Conservation (phyloP, 768 basidiomycete genomes). For the Podaxis carcinomalis region DNA sequence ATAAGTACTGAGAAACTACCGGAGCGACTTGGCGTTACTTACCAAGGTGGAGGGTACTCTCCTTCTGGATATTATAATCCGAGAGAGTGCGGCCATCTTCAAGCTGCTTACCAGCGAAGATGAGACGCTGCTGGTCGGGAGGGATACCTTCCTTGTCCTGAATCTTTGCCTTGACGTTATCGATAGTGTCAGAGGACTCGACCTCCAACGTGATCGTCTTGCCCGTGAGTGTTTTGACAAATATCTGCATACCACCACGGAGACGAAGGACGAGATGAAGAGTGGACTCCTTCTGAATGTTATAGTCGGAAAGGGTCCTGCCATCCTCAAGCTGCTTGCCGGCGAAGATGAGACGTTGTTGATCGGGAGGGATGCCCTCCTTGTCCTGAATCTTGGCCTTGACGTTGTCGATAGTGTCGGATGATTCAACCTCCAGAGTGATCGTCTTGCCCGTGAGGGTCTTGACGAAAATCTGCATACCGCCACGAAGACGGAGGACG, state of each 20-base stretch:
- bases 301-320: slow-evolving; percentile 81
- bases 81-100: slow-evolving; percentile 77
- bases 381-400: slow-evolving; percentile 81
- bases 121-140: slow-evolving; percentile 75
- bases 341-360: slow-evolving; percentile 89
- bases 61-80: slow-evolving; percentile 76
- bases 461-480: slow-evolving; percentile 92
- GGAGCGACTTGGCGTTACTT: slow-evolving; percentile 10
- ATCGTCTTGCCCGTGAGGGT: slow-evolving; percentile 90
- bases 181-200: slow-evolving; percentile 72
- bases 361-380: slow-evolving; percentile 81
- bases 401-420: slow-evolving; percentile 91
- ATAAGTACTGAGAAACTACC: neutral
- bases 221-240: slow-evolving; percentile 68
- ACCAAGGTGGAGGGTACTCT: slow-evolving; percentile 62
- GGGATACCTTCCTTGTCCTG: slow-evolving; percentile 82
- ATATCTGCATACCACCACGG: slow-evolving; percentile 70
- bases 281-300: slow-evolving; percentile 79
- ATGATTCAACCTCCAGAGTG: slow-evolving; percentile 89
- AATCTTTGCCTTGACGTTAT: slow-evolving; percentile 75
- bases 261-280: slow-evolving; percentile 73
- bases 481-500: slow-evolving; percentile 82
- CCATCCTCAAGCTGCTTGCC: slow-evolving; percentile 96
- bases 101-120: slow-evolving; percentile 77
- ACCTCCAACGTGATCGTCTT: slow-evolving; percentile 77